Evolutionary conservation across 768 basidiomycete genomes (phyloP).

Genomic region (Neoboletus magnificus): DNA sequence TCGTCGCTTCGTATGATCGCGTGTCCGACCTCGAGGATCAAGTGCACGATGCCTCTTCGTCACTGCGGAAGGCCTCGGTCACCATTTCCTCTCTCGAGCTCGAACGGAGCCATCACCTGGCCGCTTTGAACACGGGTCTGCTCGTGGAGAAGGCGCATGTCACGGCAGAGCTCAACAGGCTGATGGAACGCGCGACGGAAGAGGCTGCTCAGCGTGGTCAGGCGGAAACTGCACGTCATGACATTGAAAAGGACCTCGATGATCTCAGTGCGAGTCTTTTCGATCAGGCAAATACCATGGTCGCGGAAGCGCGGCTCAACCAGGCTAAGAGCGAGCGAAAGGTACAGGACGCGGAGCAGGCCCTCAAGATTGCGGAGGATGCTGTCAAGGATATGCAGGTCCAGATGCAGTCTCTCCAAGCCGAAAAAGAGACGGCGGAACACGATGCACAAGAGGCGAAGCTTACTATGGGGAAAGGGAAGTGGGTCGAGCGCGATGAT

Average conservation of each 20-base stretch:
- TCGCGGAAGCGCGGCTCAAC: slow-evolving; percentile 81
- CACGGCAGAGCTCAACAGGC: slow-evolving; percentile 82
- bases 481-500: slow-evolving; percentile 51
- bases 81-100: slow-evolving; percentile 78
- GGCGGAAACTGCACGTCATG: slow-evolving; percentile 76
- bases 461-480: slow-evolving; percentile 61
- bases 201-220: slow-evolving; percentile 89
- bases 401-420: slow-evolving; percentile 74
- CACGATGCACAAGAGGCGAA: slow-evolving; percentile 48
- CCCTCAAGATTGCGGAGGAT: slow-evolving; percentile 81
- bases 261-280: slow-evolving; percentile 91
- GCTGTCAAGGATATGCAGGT: slow-evolving; percentile 80
- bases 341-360: slow-evolving; percentile 70
- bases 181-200: slow-evolving; percentile 95
- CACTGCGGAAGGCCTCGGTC: slow-evolving; percentile 56
- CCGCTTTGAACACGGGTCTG: slow-evolving; percentile 86
- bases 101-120: slow-evolving; percentile 83
- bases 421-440: slow-evolving; percentile 64
- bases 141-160: slow-evolving; percentile 91
- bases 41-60: slow-evolving; percentile 62
- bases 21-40: slow-evolving; percentile 92
- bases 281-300: slow-evolving; percentile 94
- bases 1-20: slow-evolving; percentile 88
- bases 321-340: slow-evolving; percentile 69
- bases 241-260: slow-evolving; percentile 93